Conservation (phyloP, 106 monocot species). For the Acorus gramineus region DNA sequence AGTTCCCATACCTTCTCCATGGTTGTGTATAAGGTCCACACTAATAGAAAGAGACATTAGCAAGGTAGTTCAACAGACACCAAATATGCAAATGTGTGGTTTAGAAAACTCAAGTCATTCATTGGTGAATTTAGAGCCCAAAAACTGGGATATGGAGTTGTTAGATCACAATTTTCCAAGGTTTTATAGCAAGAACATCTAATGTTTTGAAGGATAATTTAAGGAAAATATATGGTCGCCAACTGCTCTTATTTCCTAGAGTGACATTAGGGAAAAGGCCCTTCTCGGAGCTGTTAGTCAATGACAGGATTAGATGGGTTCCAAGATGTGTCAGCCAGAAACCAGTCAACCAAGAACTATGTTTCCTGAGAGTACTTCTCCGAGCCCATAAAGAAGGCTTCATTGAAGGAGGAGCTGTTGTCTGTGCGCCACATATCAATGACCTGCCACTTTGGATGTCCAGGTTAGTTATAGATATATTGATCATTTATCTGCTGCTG, state of each 20-base stretch:
- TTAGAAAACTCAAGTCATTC: not conserved
- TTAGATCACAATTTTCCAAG: slow-evolving; percentile 6
- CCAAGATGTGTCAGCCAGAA: not conserved
- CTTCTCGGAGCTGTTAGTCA: not conserved
- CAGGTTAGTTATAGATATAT: slow-evolving; percentile 25
- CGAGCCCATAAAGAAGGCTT: slow-evolving; percentile 12
- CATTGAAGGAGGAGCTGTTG: slow-evolving; percentile 26
- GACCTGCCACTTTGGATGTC: slow-evolving; percentile 49
- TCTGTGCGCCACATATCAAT: slow-evolving; percentile 34
- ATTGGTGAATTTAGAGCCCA: not conserved
- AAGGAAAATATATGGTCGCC: slow-evolving; percentile 9
- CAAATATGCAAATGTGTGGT: not conserved
- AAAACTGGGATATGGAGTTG: not conserved
- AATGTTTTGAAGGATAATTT: slow-evolving; percentile 24
- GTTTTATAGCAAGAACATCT: slow-evolving; percentile 41
- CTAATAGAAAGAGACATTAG: slow-evolving; percentile 1
- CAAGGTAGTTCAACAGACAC: not conserved
- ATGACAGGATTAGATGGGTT: slow-evolving; percentile 2
- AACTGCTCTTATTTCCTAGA: slow-evolving; percentile 17
- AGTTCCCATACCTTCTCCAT: slow-evolving; percentile 60
- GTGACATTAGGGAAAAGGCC: not conserved
- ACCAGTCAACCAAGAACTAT: not conserved
- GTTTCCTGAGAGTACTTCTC: slow-evolving; percentile 17
- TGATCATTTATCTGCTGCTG: too few relatives aligned
- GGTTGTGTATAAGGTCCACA: slow-evolving; percentile 46